Conservation (phyloP, 352 stramenopile genomes). For the Phytophthora pistaciae region DNA sequence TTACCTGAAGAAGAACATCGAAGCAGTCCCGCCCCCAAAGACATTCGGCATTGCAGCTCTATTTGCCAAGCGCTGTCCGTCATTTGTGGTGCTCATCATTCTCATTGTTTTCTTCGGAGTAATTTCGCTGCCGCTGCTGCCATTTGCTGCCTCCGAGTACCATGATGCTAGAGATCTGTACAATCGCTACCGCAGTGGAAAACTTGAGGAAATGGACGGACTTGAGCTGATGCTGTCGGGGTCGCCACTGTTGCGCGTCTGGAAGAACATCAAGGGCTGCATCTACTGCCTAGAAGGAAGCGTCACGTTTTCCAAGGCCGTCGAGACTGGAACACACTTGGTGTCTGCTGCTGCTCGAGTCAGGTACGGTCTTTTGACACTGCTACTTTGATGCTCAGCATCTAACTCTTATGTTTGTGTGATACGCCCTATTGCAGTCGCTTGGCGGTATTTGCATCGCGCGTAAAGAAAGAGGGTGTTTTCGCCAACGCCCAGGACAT, state of each 20-base stretch:
- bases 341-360: conserved; percentile 57
- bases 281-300: conserved; percentile 80
- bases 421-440: conserved; percentile 16
- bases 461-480: conserved; percentile 57
- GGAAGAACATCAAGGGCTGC: conserved; percentile 75
- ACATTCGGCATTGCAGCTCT: conserved; percentile 50
- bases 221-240: conserved; percentile 75
- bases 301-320: conserved; percentile 64
- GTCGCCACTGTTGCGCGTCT: conserved; percentile 76
- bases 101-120: conserved; percentile 64
- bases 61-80: conserved; percentile 71
- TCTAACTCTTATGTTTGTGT: background rate
- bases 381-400: background rate
- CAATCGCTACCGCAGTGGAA: conserved; percentile 32
- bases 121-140: conserved; percentile 61
- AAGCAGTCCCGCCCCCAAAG: conserved; percentile 61
- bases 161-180: conserved; percentile 49
- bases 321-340: conserved; percentile 70
- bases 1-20: conserved; percentile 74
- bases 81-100: conserved; percentile 58
- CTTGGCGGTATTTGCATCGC: conserved; percentile 56
- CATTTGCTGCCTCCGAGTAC: conserved; percentile 63
- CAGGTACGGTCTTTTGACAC: conserved; percentile 27
- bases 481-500: conserved; percentile 64
- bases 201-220: conserved; percentile 62